These are phyloP conservation scores for Neocatenulostroma microsporum DNA, from an alignment of 2,329 filamentous ascomycete species.

Conservation along the genomic window DNA sequence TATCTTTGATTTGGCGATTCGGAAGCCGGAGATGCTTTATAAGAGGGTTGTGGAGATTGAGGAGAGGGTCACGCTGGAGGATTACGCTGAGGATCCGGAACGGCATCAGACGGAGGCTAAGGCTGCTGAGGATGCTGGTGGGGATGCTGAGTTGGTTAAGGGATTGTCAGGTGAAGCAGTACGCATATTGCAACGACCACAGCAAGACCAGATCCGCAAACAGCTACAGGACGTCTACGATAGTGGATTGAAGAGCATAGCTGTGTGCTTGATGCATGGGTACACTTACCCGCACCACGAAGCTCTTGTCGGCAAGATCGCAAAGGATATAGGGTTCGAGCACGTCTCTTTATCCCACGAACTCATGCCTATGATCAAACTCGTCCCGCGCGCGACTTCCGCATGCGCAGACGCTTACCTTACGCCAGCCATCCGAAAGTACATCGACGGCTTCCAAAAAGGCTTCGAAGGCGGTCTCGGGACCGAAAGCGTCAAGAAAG, in stretches of 20 bases:
- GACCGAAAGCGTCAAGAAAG: constrained; percentile 61
- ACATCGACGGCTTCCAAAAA: constrained; percentile 66
- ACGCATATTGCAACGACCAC: constrained; percentile 57
- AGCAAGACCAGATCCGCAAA: constrained; percentile 47
- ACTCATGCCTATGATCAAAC: constrained; percentile 82
- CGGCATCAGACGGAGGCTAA: constrained; percentile 51
- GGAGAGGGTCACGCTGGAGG: constrained; percentile 82
- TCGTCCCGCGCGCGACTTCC: constrained; percentile 66
- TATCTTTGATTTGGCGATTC: constrained; percentile 85
- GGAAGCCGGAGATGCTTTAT: constrained; percentile 80
- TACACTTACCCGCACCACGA: constrained; percentile 90
- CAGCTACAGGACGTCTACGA: constrained; percentile 62
- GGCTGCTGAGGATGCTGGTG: constrained; percentile 40
- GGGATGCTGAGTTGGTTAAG: constrained; percentile 53
- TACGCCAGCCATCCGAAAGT: constrained; percentile 70
- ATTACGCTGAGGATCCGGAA: constrained; percentile 81
- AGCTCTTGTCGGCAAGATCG: constrained; percentile 65
- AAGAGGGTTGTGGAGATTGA: constrained; percentile 80
- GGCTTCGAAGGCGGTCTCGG: constrained; percentile 78
- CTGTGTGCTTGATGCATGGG: constrained; percentile 84
- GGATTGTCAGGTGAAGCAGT: constrained; percentile 69
- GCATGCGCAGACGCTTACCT: constrained; percentile 75
- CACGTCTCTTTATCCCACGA: constrained; percentile 76
- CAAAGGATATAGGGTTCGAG: constrained; percentile 69
- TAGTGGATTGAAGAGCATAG: constrained; percentile 68